A percentile compares a stretch with the other conserved stretches of the same genome.
These are phyloP conservation scores for Pulveroboletus sp. DNA, from an alignment of 768 basidiomycete species.

Conservation along the genomic window DNA sequence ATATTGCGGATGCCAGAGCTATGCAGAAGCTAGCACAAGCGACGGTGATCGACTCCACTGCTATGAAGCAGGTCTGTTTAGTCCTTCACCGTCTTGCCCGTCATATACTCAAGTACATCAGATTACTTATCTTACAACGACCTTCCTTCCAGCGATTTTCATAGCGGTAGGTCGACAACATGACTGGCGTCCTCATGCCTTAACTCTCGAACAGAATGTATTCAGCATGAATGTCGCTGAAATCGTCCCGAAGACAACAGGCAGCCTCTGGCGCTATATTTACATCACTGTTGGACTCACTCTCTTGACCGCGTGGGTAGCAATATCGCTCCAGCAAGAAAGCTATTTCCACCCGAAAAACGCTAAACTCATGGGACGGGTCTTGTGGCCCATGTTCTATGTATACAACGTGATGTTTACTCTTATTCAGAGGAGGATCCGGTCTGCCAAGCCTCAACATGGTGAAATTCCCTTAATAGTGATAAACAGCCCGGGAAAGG, in stretches of 20 bases:
- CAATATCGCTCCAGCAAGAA: conserved; percentile 44
- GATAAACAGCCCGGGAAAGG: too few species aligned
- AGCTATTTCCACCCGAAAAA: conserved; percentile 12
- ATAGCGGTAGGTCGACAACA: conserved; percentile 20
- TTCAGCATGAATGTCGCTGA: conserved; percentile 30
- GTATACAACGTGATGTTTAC: conserved; percentile 1
- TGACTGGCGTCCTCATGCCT: background rate
- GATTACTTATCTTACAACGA: conserved; percentile 51
- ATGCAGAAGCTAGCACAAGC: conserved; percentile 48
- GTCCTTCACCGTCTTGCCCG: background rate
- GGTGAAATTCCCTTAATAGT: too few species aligned
- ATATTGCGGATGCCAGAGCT: conserved; percentile 46
- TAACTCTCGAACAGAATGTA: conserved; percentile 25
- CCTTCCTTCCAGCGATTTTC: conserved; percentile 54
- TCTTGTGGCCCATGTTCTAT: conserved; percentile 21
- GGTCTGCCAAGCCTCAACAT: background rate
- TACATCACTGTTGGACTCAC: conserved; percentile 45
- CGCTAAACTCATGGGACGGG: conserved; percentile 1
- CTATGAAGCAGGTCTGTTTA: conserved; percentile 31
- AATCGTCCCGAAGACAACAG: conserved; percentile 22
- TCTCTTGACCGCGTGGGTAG: conserved; percentile 49
- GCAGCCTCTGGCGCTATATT: conserved; percentile 35
- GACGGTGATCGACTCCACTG: conserved; percentile 38
- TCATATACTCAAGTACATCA: conserved; percentile 18
- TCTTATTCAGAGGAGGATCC: background rate